Conservation (phyloP, 2,329 filamentous ascomycete genomes). For the Monascus ruber region DNA sequence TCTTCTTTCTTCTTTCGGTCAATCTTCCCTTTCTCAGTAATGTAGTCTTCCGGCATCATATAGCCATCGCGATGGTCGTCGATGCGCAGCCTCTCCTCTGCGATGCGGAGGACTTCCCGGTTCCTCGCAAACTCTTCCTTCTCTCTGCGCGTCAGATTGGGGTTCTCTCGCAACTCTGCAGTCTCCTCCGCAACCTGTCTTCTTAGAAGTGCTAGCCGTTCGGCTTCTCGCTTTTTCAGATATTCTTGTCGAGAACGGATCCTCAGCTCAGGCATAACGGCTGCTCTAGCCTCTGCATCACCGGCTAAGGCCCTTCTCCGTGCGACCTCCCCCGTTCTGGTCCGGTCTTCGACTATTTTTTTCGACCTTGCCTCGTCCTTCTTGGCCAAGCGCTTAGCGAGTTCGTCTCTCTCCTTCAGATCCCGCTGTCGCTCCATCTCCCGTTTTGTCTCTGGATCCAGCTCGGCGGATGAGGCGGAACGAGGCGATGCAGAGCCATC, state of each 20-base stretch:
- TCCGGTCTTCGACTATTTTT: conserved; percentile 53
- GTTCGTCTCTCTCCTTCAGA: conserved; percentile 64
- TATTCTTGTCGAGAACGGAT: conserved; percentile 84
- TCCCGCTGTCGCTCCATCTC: conserved; percentile 54
- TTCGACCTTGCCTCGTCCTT: conserved; percentile 62
- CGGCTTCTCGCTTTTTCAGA: conserved; percentile 79
- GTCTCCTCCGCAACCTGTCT: conserved; percentile 86
- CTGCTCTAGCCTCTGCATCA: conserved; percentile 54
- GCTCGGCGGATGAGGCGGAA: conserved; percentile 30
- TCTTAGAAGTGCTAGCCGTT: conserved; percentile 73
- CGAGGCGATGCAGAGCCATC: conserved; percentile 33
- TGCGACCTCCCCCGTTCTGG: conserved; percentile 46
- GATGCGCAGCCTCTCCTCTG: conserved; percentile 74
- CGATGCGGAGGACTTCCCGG: conserved; percentile 65
- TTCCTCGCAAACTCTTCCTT: conserved; percentile 84
- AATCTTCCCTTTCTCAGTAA: conserved; percentile 84
- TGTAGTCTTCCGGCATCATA: conserved; percentile 85
- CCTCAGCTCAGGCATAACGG: conserved; percentile 69
- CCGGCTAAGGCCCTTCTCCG: conserved; percentile 54
- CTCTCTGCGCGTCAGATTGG: conserved; percentile 63
- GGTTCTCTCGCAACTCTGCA: conserved; percentile 65
- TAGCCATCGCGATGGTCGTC: conserved; percentile 91
- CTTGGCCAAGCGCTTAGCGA: conserved; percentile 61
- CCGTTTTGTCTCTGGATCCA: conserved; percentile 50
- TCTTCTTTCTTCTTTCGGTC: conserved; percentile 80